phyloP scores from a whole-genome alignment of 345 rosid genomes.

The Rhodamnia rubescens region DNA sequence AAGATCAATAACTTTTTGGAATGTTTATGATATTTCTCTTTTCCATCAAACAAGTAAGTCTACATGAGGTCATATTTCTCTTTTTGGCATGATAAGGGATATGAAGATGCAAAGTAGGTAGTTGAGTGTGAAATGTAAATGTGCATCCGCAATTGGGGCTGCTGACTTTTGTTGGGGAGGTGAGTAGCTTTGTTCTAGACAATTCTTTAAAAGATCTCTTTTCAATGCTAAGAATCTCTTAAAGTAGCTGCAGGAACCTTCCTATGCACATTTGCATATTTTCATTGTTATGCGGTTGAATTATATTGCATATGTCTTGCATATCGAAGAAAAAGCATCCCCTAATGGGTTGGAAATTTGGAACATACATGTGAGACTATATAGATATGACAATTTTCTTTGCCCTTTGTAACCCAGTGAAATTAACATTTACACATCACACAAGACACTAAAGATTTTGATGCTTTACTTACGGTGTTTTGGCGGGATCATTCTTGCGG shows the following conservation, averaged over 20 bases:
- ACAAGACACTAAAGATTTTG: neutral
- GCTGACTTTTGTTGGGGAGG: slow-evolving; percentile 25
- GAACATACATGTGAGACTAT: no score
- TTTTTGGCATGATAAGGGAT: no score
- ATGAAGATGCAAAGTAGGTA: neutral
- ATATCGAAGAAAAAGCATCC: no score
- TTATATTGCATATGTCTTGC: neutral
- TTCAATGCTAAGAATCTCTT: no score
- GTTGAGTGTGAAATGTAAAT: slow-evolving; percentile 12
- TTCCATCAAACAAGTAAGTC: no score
- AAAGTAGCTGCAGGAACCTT: neutral
- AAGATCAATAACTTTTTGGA: neutral
- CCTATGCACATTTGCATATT: no score
- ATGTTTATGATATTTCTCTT: no score
- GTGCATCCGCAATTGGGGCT: slow-evolving; percentile 19
- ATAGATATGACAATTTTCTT: no score
- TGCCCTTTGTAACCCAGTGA: no score
- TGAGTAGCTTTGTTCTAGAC: neutral
- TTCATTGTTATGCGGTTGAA: neutral
- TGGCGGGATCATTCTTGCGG: slow-evolving; percentile 45
- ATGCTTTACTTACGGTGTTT: slow-evolving; percentile 11
- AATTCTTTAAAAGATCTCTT: no score
- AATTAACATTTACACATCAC: neutral
- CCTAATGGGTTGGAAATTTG: no score
- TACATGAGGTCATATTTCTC: no score